phyloP scores from a whole-genome alignment of 495 filamentous ascomycete genomes.

The Aspergillus bridgeri region DNA sequence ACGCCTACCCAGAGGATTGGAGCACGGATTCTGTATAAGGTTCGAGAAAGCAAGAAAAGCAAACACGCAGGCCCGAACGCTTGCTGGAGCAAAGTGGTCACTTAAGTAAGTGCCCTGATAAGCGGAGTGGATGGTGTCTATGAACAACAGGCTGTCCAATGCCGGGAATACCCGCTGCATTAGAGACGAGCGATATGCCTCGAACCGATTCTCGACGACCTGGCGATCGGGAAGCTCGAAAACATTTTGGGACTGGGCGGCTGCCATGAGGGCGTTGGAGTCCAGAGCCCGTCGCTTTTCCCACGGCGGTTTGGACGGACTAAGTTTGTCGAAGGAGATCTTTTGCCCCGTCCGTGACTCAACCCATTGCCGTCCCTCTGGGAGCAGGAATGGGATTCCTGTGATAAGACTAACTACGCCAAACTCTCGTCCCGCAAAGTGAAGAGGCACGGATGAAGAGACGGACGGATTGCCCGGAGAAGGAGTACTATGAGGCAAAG shows the following conservation, averaged over 20 bases:
- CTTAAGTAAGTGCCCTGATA: constrained; percentile 25
- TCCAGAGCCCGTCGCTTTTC: constrained; percentile 31
- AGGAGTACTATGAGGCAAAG: not conserved
- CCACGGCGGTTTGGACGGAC: constrained; percentile 30
- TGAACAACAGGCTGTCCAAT: constrained; percentile 39
- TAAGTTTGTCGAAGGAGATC: constrained; percentile 35
- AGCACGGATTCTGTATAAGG: constrained; percentile 22
- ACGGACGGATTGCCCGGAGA: constrained; percentile 13
- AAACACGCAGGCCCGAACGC: constrained; percentile 41
- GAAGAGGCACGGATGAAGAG: constrained; percentile 38
- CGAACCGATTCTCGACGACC: constrained; percentile 20
- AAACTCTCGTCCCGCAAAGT: constrained; percentile 48
- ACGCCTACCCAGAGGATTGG: not conserved
- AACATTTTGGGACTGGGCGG: constrained; percentile 16
- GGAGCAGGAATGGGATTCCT: constrained; percentile 44
- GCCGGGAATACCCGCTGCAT: constrained; percentile 45
- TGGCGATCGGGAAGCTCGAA: constrained; percentile 31
- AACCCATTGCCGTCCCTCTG: constrained; percentile 46
- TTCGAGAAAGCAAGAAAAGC: constrained; percentile 41
- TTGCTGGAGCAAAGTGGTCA: constrained; percentile 19
- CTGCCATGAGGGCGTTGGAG: constrained; percentile 23
- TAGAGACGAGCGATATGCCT: constrained; percentile 22
- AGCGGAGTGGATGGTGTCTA: constrained; percentile 37
- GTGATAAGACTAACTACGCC: constrained; percentile 45
- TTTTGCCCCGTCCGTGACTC: constrained; percentile 42